A percentile compares a stretch with the other conserved stretches of the same genome.
phyloP scores from a whole-genome alignment of 306 rosid species.

The Lathyrus oleraceus region DNA sequence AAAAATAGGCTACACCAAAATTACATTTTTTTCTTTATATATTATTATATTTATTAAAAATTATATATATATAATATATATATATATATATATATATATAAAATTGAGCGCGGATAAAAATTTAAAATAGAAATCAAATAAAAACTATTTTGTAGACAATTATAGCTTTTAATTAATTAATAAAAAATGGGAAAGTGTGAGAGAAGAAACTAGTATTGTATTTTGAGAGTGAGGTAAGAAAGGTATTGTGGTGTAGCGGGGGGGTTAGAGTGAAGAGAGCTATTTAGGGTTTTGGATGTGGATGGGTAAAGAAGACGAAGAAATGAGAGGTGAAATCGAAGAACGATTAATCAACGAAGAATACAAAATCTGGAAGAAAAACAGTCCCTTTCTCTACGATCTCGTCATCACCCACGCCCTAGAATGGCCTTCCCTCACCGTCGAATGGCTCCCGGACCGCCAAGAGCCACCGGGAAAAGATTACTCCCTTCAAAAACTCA shows the following conservation, averaged over 20 bases:
- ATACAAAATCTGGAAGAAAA: constrained; percentile 99
- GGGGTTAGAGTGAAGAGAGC: neutral
- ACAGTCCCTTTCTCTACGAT: constrained; percentile 93
- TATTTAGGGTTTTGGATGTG: constrained; percentile 19
- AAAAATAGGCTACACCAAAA: no score
- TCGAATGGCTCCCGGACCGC: constrained; percentile 92
- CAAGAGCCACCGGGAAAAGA: constrained; percentile 94
- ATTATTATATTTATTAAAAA: no score
- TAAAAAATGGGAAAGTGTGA: no score
- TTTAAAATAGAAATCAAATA: no score
- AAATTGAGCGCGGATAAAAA: no score
- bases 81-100: no score
- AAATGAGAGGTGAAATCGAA: constrained; percentile 95
- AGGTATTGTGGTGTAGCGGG: neutral
- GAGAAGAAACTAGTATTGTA: neutral
- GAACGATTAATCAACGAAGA: constrained; percentile 93
- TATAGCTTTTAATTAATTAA: no score
- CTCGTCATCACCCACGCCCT: constrained; percentile 94
- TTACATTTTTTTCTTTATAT: no score
- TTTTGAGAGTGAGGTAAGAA: no score
- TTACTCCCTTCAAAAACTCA: constrained; percentile 89
- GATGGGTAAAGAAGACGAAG: constrained; percentile 97
- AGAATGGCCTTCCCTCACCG: constrained; percentile 98
- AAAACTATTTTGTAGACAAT: no score
- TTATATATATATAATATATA: no score